These are phyloP conservation scores for Gossypium sturtianum DNA, from an alignment of 345 rosid species.

Conservation along the genomic window DNA sequence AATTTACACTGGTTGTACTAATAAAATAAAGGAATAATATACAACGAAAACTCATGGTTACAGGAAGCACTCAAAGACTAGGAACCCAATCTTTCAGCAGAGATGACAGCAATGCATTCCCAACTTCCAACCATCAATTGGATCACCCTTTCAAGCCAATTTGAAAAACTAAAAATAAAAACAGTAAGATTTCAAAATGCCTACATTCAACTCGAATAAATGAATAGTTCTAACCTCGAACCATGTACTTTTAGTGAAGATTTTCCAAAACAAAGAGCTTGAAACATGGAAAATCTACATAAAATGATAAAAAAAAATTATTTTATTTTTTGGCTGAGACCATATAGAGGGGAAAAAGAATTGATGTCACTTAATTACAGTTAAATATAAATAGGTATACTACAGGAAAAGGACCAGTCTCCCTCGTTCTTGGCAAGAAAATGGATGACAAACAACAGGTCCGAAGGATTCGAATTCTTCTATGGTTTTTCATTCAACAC, in stretches of 20 bases:
- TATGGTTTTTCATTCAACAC: slow-evolving; percentile 8
- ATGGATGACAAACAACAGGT: slow-evolving; percentile 11
- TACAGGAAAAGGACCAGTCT: neutral
- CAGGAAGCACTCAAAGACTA: too few relatives aligned
- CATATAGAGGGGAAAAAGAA: neutral
- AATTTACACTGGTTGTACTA: neutral
- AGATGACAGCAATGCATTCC: neutral
- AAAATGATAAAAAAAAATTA: neutral
- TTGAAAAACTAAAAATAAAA: neutral
- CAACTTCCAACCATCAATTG: neutral
- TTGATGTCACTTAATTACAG: neutral
- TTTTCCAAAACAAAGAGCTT: neutral
- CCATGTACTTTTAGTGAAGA: neutral
- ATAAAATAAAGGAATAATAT: neutral
- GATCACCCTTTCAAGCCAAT: neutral
- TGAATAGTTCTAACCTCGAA: neutral
- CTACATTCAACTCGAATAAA: neutral
- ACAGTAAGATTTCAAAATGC: neutral
- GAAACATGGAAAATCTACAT: neutral
- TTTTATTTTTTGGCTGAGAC: neutral
- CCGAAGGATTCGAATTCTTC: slow-evolving; percentile 6
- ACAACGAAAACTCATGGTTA: neutral
- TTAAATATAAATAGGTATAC: neutral
- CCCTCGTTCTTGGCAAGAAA: neutral
- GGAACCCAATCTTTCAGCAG: too few relatives aligned